Base-by-base conservation (phyloP, 257 asterid species). In the Forsythia suspensa region DNA sequence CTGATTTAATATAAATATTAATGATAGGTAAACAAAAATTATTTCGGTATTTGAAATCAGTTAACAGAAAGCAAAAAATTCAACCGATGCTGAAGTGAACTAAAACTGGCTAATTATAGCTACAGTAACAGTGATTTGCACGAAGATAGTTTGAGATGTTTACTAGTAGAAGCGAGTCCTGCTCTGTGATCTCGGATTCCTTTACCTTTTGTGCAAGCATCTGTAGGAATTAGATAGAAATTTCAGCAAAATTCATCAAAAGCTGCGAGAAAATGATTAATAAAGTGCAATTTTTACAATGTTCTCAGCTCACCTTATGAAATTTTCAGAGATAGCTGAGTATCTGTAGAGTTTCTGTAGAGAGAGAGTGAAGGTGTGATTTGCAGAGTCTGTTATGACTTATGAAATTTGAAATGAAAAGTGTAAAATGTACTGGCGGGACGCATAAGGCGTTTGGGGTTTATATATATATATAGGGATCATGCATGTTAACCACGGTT, bases 121-220 rank as follows among this genome's bases (percentile, higher is more conserved):
- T 38, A 8, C 9, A 11, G 34, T 11, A 13, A 21, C 37, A 21
- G 5, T 24, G 18, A 4, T 39, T 59, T 16, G 66, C 13, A 4
- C 3, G 66, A 16, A 57, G 11, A 57, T 16, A 18, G 66, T 57
- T n/a, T 20, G 6, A 75, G 79, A 42, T 41, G 70, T 70, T 78
- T 85, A 95, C 99, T 24, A 93, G 92, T 16, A 95, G 92, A 68
- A 95, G 96, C 16, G 99, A 95, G 75, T 95, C 98, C 94, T 93
- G 99, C 88, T 91, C 97, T 4, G 98, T 91, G 76, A 95, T 92
- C 89, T 93, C 97, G 70, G 93, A 81, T 73, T 90, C 96, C 89
- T 91, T 90, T 84, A 95, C 82, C 80, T 92, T 89, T 87, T 93
- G 99, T 16, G 93, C 95, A 36, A 91, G 80, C 80, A 87, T 69